These are phyloP conservation scores for Verticillium alfalfae DNA, from an alignment of 2,329 filamentous ascomycete species.

Conservation along the genomic window DNA sequence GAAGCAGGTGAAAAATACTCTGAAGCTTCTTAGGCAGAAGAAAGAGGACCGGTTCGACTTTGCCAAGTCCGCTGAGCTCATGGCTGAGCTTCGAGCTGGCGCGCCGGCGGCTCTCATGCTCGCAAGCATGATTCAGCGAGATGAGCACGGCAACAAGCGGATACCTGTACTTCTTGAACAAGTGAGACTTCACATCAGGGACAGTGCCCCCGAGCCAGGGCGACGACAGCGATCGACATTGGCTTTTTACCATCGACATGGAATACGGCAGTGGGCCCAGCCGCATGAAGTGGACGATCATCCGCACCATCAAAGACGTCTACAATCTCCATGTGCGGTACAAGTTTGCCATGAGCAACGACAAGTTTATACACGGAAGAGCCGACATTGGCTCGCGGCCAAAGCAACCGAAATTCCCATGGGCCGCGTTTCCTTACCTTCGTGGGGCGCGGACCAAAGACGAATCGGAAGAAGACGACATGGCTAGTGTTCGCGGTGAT, in stretches of 20 bases:
- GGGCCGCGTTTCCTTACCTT: slow-evolving; percentile 83
- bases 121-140: slow-evolving; percentile 95
- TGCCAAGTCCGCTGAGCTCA: slow-evolving; percentile 90
- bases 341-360: slow-evolving; percentile 77
- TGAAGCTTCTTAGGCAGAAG: slow-evolving; percentile 73
- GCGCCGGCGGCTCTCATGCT: slow-evolving; percentile 90
- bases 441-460: slow-evolving; percentile 74
- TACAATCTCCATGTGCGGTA: slow-evolving; percentile 91
- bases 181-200: slow-evolving; percentile 79
- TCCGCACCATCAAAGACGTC: slow-evolving; percentile 82
- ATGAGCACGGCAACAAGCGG: slow-evolving; percentile 90
- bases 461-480: slow-evolving; percentile 72
- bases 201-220: slow-evolving; percentile 68
- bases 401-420: slow-evolving; percentile 85
- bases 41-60: slow-evolving; percentile 89
- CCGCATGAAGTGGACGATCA: slow-evolving; percentile 93
- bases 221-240: slow-evolving; percentile 63
- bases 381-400: slow-evolving; percentile 61
- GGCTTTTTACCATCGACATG: slow-evolving; percentile 83
- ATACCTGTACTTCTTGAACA: slow-evolving; percentile 95
- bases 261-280: slow-evolving; percentile 96
- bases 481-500: slow-evolving; percentile 28
- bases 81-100: slow-evolving; percentile 89
- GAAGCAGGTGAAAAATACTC: slow-evolving; percentile 85
- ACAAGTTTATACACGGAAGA: slow-evolving; percentile 70